These are phyloP conservation scores for Earliella scabrosa DNA, from an alignment of 1,284 basidiomycete species.

Conservation along the genomic window DNA sequence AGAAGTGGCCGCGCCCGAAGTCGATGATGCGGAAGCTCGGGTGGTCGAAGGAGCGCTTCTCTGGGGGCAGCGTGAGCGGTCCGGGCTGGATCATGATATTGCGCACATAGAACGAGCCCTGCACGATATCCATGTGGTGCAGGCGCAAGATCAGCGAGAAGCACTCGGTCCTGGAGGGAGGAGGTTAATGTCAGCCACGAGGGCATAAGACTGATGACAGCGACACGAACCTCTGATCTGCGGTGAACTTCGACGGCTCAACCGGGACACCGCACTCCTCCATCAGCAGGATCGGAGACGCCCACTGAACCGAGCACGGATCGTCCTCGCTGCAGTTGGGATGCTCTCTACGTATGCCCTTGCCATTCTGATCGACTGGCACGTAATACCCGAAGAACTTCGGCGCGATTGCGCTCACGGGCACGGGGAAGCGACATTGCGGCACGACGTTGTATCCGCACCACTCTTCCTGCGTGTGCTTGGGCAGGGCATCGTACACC, in stretches of 20 bases:
- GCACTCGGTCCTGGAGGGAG: constrained; percentile 40
- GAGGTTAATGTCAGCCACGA: no score
- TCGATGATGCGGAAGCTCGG: constrained; percentile 57
- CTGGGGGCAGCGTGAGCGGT: constrained; percentile 42
- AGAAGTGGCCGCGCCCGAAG: constrained; percentile 44
- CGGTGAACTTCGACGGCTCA: constrained; percentile 30
- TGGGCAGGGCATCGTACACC: constrained; percentile 48
- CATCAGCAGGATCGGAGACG: constrained; percentile 51
- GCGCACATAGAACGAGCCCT: constrained; percentile 46
- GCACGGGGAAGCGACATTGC: constrained; percentile 47
- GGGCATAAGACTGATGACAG: background rate
- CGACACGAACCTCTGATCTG: constrained; percentile 39
- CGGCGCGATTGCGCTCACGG: constrained; percentile 50
- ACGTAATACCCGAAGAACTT: constrained; percentile 60
- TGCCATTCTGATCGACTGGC: constrained; percentile 24
- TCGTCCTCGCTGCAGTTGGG: constrained; percentile 1
- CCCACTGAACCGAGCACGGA: constrained; percentile 25
- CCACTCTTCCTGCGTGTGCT: constrained; percentile 53
- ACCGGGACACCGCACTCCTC: constrained; percentile 52
- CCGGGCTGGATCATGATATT: constrained; percentile 54
- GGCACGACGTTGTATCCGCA: constrained; percentile 48
- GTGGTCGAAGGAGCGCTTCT: constrained; percentile 23
- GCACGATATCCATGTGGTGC: constrained; percentile 43
- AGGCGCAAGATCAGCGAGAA: constrained; percentile 48
- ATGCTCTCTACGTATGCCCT: background rate